Evolutionary conservation across 768 basidiomycete species (phyloP), one percentile per base, ranked within the genome.

Genomic region (Tulasnella sp.): DNA sequence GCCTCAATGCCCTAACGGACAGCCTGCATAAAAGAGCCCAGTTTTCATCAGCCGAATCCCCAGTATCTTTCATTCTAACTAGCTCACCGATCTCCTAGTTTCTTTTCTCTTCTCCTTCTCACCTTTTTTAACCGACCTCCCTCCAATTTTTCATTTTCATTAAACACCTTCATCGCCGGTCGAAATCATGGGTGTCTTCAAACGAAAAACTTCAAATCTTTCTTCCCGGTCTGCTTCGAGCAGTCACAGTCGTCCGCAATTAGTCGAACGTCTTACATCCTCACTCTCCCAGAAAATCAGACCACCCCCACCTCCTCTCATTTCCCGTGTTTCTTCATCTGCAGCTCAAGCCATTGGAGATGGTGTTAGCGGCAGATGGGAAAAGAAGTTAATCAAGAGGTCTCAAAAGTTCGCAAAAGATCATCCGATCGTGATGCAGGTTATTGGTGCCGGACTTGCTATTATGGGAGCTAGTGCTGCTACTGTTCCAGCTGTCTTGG

Each of bases 361-460:
- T 8, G 29, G 41, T 22, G 27, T 28, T 29, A 32, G 40, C 13
- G 33, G 28, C 3, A n/a, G 40, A 43, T 51, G 49, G 49, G 49
- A 51, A 31, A 51, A 51, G 49, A 39, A 42, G 5, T 42, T 51
- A 42, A 5, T 51, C 39, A 51, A 51, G 27, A 27, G 49, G 5
- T 29, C 44, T 31, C 37, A 51, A 20, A n/a, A 35, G 7, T 51
- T 51, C 49, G 40, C 37, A 19, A 43, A 43, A 42, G 49, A 51
- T 32, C 49, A 51, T 32, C 49, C 49, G 8, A 29, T 51, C 27
- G 12, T 51, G 12, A 25, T 43, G 24, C 31, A 40, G 40, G n/a
- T 51, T 29, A 16, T 51, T 28, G 49, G 49, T 4, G 39, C 49
- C 15, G 49, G 49, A 19, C n/a, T 51, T 15, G 41, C 39, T 29